Percentiles rank a stretch among this genome's conserved stretches.
Evolutionary conservation across 179 eudicot species (phyloP).

Genomic region (Camellia oleifera): DNA sequence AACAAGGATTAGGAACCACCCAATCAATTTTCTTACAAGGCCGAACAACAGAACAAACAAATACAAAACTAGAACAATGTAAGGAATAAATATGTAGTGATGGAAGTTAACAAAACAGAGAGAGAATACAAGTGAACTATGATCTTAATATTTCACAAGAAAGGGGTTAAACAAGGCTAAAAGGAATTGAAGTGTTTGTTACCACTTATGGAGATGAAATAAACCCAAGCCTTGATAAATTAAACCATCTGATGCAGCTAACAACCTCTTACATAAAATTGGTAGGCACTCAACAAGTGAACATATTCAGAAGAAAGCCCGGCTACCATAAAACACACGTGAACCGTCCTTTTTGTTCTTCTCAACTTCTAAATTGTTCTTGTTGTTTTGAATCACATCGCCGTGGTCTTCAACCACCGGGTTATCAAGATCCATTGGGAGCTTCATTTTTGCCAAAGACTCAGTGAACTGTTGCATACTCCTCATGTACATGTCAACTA

Average conservation of each 20-base stretch:
- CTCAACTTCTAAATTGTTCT: constrained; percentile 30
- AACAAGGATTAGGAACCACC: not conserved
- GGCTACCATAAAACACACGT: constrained; percentile 74
- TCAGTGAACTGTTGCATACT: constrained; percentile 87
- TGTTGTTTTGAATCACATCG: constrained; percentile 9
- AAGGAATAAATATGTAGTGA: not conserved
- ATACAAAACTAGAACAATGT: not conserved
- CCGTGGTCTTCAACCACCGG: constrained; percentile 22
- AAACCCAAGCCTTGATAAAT: not conserved
- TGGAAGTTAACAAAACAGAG: not conserved
- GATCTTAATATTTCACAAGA: not conserved
- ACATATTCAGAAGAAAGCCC: constrained; percentile 63
- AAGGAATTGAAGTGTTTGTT: not conserved
- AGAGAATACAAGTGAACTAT: not conserved
- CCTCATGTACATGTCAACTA: constrained; percentile 80
- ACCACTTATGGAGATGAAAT: not conserved
- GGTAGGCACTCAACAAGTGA: not conserved
- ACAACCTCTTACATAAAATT: not conserved
- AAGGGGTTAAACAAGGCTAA: constrained; percentile 5
- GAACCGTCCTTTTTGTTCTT: constrained; percentile 47
- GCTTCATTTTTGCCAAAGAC: constrained; percentile 78
- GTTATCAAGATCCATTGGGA: constrained; percentile 66
- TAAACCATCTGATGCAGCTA: not conserved
- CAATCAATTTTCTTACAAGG: not conserved
- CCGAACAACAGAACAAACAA: not conserved